Evolutionary conservation across 208 protist genomes (phyloP).

Genomic region (Lotmaria passim): DNA sequence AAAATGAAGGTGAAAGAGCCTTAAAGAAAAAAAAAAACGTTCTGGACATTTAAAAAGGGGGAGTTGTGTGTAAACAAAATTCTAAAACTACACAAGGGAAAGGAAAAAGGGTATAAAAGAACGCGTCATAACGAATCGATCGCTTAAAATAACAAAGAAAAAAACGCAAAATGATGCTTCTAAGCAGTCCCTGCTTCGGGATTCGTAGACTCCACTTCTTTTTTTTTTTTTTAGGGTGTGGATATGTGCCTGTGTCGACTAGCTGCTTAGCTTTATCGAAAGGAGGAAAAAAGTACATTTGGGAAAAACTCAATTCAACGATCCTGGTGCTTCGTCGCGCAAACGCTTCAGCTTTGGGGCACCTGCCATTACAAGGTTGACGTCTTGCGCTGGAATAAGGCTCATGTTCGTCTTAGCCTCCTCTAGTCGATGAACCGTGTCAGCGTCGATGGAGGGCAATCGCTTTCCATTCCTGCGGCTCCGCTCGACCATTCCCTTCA

Average conservation of each 20-base stretch:
- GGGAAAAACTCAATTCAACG: background rate
- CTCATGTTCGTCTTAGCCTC: constrained; percentile 43
- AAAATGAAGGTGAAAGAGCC: too few species aligned
- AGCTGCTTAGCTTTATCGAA: too few species aligned
- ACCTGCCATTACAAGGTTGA: constrained; percentile 8
- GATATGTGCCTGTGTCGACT: too few species aligned
- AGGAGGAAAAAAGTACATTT: too few species aligned
- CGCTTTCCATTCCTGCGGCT: constrained; percentile 28
- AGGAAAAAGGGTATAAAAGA: too few species aligned
- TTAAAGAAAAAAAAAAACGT: background rate
- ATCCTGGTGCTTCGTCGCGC: constrained; percentile 17
- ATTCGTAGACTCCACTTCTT: too few species aligned
- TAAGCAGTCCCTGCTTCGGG: too few species aligned
- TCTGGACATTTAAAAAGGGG: too few species aligned
- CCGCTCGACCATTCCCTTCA: constrained; percentile 68
- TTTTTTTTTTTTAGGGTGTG: too few species aligned
- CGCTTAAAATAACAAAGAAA: constrained; percentile 14
- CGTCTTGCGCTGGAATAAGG: constrained; percentile 26
- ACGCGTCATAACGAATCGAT: too few species aligned
- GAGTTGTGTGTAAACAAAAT: too few species aligned
- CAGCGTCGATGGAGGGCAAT: constrained; percentile 55
- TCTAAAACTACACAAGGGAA: too few species aligned
- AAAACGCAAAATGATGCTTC: constrained; percentile 7
- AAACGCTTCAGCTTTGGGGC: constrained; percentile 37
- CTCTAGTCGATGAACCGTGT: constrained; percentile 53